These are phyloP conservation scores for Mycena venus DNA, from an alignment of 768 basidiomycete genomes.

Conservation along the genomic window DNA sequence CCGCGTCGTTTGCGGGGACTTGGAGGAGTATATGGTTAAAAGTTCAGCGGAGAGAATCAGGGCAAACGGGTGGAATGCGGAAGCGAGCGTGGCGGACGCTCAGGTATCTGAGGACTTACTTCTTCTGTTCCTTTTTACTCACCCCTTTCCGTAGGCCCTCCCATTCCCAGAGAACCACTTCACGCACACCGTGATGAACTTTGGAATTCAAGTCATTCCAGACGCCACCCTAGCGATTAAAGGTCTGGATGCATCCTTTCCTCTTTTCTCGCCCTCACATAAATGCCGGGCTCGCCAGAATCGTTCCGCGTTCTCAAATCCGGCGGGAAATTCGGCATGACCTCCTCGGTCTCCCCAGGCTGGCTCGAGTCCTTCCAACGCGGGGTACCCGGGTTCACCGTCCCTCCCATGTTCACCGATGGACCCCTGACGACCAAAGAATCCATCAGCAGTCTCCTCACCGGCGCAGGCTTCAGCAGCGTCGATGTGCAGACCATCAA, in stretches of 20 bases:
- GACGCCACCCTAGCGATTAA: too few relatives aligned
- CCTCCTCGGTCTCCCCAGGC: constrained; percentile 5
- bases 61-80: constrained; percentile 22
- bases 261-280: background rate
- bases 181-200: too few relatives aligned
- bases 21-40: constrained; percentile 17
- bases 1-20: constrained; percentile 12
- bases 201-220: too few relatives aligned
- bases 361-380: constrained; percentile 19
- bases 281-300: background rate
- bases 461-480: background rate
- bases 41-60: constrained; percentile 14
- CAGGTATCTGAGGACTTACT: too few relatives aligned
- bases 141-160: too few relatives aligned
- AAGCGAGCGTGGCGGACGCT: constrained; percentile 19
- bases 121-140: too few relatives aligned
- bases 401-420: constrained; percentile 5
- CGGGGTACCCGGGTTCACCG: background rate
- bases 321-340: too few relatives aligned
- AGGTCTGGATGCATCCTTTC: background rate
- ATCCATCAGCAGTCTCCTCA: background rate
- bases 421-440: background rate
- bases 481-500: background rate
- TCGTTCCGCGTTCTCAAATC: constrained; percentile 23
- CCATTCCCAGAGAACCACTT: constrained; percentile 21